Conservation (phyloP, 2,329 filamentous ascomycete species). For the Boeremia exigua region DNA sequence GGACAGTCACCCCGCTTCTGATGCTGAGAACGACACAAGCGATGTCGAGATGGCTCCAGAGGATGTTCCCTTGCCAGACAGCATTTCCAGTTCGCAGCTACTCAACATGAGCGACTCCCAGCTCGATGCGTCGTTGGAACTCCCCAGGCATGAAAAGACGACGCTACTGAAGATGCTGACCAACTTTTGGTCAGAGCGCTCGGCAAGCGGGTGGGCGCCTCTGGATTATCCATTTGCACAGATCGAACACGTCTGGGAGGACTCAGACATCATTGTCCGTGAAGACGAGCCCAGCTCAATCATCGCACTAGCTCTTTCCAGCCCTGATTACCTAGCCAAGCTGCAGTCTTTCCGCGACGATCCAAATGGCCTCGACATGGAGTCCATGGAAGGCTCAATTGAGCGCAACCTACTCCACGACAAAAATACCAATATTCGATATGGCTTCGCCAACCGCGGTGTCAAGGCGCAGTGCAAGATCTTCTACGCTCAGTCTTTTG, state of each 20-base stretch:
- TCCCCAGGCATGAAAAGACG: conserved; percentile 91
- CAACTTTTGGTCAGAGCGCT: conserved; percentile 98
- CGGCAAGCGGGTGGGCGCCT: conserved; percentile 89
- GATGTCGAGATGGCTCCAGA: conserved; percentile 76
- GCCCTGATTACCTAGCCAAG: conserved; percentile 84
- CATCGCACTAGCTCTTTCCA: conserved; percentile 90
- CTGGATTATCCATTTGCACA: conserved; percentile 85
- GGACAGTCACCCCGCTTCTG: conserved; percentile 55
- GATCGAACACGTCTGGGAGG: conserved; percentile 93
- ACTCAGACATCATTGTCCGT: conserved; percentile 95
- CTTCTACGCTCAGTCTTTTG: conserved; percentile 97
- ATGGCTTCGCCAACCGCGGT: conserved; percentile 92
- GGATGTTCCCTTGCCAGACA: conserved; percentile 69
- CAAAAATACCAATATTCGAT: conserved; percentile 92
- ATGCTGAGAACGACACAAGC: conserved; percentile 60
- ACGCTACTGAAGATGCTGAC: conserved; percentile 95
- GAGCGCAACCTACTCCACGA: conserved; percentile 84
- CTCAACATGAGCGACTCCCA: conserved; percentile 60
- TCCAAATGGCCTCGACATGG: conserved; percentile 24
- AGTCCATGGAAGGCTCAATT: conserved; percentile 69
- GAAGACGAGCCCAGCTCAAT: conserved; percentile 97
- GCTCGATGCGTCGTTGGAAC: conserved; percentile 69
- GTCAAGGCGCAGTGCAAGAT: conserved; percentile 98
- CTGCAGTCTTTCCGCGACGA: conserved; percentile 68
- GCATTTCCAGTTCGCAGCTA: conserved; percentile 60